Evolutionary conservation across 345 rosid genomes (phyloP).

Genomic region (Acer campestre): DNA sequence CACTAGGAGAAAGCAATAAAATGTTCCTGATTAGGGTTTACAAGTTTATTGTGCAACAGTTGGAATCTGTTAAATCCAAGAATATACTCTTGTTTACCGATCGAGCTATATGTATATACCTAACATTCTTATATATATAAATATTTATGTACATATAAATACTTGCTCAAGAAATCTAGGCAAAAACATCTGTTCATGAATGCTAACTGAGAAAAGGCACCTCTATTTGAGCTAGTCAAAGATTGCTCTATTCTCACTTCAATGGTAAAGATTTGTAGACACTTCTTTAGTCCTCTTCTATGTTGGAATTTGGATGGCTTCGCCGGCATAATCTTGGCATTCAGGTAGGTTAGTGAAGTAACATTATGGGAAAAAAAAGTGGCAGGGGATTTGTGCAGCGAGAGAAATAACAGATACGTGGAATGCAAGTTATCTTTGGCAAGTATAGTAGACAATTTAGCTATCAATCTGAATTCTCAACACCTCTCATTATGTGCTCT

Average conservation of each 20-base stretch:
- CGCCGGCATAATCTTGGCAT: neutral
- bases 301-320: conserved; percentile 1
- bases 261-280: neutral
- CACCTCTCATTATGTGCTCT: conserved; percentile 39
- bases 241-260: conserved; percentile 9
- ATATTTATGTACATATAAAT: conserved; percentile 2
- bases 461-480: conserved; percentile 12
- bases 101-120: neutral
- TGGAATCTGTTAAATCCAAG: conserved; percentile 17
- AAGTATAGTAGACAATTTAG: neutral
- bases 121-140: neutral
- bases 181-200: neutral
- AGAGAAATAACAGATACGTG: neutral
- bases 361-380: neutral
- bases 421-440: neutral
- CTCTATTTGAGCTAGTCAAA: neutral
- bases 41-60: conserved; percentile 9
- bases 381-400: conserved; percentile 6
- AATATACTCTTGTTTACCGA: conserved; percentile 10
- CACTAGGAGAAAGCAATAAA: neutral
- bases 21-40: conserved; percentile 4
- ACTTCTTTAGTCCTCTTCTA: conserved; percentile 14
- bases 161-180: neutral
- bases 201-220: conserved; percentile 7
- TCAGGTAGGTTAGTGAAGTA: conserved; percentile 16